Base-by-base conservation (phyloP, 164 flowering plant genomes). In the Aristolochia contorta region DNA sequence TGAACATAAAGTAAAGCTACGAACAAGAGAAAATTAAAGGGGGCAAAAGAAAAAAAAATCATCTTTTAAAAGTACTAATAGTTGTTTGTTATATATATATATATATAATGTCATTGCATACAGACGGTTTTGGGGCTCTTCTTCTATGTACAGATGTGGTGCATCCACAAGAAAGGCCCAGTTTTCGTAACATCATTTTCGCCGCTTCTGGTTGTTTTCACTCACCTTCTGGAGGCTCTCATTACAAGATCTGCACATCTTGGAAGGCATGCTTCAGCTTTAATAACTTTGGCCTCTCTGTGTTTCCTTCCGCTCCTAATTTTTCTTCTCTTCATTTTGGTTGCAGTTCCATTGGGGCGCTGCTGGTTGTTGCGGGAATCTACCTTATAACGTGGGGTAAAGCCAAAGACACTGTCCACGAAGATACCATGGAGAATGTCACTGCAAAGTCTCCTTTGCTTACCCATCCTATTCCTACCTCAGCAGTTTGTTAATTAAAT, bases 351-450 rank as follows among this genome's bases (percentile, higher is more conserved):
- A 47, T 63, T 32, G 74, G 74, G 23, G 64, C 71, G 23, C 45
- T 71, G 13, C 33, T 71, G 24, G 65, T 64, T 60, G 55, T 67
- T 7, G 5, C 23, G 30, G 68, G 68, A 22, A 61, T 67, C 25
- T 67, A 67, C 59, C 20, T 71, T 19, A 46, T 71, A 45, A 30
- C 67, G 54, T 71, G 71, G 74, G 74, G 67, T 33, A 71, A 71
- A 47, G 68, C 74, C 45, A 21, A 56, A 19, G 68, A 63, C 46
- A 7, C 6, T 6, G 65, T 56, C 46, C 24, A 58, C 21, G 47
- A 56, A 49, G 47, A 55, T 6, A 24, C 21, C n/a, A 4, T 16
- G 33, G 25, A 20, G 22, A 22, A 45, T n/a, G 50, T 16, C 27
- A 45, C 61, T 32, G 21, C 33, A 8, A 45, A 43, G 21, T 41